Conservation (phyloP, 208 protist genomes). For the Leishmania tarentolae region DNA sequence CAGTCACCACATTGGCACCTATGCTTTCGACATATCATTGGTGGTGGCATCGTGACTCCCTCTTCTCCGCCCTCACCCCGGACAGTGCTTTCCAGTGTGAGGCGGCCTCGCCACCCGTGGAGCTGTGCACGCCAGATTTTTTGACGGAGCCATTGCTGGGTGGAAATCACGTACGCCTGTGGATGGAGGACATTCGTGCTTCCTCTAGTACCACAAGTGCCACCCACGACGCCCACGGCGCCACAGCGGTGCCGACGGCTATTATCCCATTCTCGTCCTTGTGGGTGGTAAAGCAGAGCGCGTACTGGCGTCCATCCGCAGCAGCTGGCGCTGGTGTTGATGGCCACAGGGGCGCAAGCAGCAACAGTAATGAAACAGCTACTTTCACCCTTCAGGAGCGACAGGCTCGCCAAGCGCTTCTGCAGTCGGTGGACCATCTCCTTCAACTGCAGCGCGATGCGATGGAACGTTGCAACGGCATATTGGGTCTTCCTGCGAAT, state of each 20-base stretch:
- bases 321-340: not conserved
- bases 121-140: conserved; percentile 42
- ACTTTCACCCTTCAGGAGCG: conserved; percentile 68
- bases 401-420: conserved; percentile 46
- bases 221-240: not conserved
- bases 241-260: conserved; percentile 9
- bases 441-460: conserved; percentile 53
- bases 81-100: not conserved
- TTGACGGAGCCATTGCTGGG: conserved; percentile 66
- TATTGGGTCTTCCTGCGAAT: not conserved
- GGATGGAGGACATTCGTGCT: conserved; percentile 42
- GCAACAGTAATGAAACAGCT: not conserved
- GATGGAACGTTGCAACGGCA: not conserved
- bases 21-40: conserved; percentile 27
- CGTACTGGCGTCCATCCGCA: conserved; percentile 32
- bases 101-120: conserved; percentile 4
- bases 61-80: not conserved
- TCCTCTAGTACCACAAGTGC: conserved; percentile 2
- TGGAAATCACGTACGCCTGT: conserved; percentile 43
- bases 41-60: conserved; percentile 25
- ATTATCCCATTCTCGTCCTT: conserved; percentile 66
- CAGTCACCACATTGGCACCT: not conserved
- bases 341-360: not conserved
- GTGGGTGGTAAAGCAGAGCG: conserved; percentile 57
- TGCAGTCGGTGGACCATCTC: conserved; percentile 59